Evolutionary conservation across 495 filamentous ascomycete species (phyloP).

Genomic region (Aspergillus indologenus): DNA sequence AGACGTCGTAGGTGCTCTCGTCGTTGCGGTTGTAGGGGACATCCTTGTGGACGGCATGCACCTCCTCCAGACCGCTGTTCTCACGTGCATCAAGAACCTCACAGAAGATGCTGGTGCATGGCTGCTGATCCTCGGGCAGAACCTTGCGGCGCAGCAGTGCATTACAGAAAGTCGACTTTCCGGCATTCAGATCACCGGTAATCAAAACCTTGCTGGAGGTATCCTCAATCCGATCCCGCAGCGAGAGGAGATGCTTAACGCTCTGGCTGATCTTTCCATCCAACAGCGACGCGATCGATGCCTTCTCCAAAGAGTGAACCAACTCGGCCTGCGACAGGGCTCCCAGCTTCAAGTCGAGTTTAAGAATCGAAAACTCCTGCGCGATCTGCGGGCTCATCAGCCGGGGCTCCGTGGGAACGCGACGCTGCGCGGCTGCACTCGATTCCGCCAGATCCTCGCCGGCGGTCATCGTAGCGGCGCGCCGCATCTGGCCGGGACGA

Average conservation of each 20-base stretch:
- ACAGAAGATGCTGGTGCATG: conserved; percentile 98
- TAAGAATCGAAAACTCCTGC: conserved; percentile 92
- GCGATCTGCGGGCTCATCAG: conserved; percentile 90
- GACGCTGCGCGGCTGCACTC: conserved; percentile 61
- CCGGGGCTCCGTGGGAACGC: conserved; percentile 59
- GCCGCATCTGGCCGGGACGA: conserved; percentile 53
- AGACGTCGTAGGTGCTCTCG: conserved; percentile 90
- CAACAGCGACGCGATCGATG: conserved; percentile 80
- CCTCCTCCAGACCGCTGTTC: conserved; percentile 87
- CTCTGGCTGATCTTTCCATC: conserved; percentile 93
- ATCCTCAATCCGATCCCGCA: conserved; percentile 94
- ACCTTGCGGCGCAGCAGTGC: conserved; percentile 88
- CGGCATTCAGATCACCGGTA: conserved; percentile 96
- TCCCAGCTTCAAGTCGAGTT: conserved; percentile 89
- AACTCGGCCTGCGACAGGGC: conserved; percentile 81
- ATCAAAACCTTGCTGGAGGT: conserved; percentile 95
- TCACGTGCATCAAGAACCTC: conserved; percentile 91
- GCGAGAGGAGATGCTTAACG: conserved; percentile 79
- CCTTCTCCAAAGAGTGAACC: conserved; percentile 94
- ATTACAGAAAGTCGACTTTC: conserved; percentile 98
- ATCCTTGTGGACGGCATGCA: conserved; percentile 88
- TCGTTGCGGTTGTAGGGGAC: conserved; percentile 79
- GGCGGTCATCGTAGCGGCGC: conserved; percentile 69
- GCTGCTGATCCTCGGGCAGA: conserved; percentile 93
- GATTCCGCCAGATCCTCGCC: conserved; percentile 64